These are phyloP conservation scores for Fusarium cicatricum DNA, from an alignment of 2,329 filamentous ascomycete species.

Conservation along the genomic window DNA sequence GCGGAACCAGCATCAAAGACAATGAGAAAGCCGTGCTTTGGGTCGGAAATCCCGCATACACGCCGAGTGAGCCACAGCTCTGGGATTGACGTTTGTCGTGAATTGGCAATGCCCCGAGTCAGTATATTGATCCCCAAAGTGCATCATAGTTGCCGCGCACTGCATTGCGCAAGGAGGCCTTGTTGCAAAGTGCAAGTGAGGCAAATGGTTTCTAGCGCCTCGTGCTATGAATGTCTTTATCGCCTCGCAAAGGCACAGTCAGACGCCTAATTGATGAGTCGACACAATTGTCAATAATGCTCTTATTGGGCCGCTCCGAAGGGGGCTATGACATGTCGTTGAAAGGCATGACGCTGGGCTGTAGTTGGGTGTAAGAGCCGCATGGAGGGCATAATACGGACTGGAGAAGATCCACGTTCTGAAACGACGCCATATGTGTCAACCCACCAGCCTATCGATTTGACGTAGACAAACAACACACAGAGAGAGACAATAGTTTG, in stretches of 20 bases:
- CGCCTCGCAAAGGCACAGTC: constrained; percentile 12
- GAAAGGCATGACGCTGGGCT: constrained; percentile 15
- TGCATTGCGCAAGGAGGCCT: constrained; percentile 19
- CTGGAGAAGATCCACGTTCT: constrained; percentile 10
- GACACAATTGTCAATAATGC: constrained; percentile 5
- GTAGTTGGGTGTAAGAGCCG: constrained; percentile 31
- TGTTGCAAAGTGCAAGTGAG: constrained; percentile 10
- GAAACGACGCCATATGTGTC: constrained; percentile 34
- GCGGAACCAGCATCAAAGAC: constrained; percentile 16
- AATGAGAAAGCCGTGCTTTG: constrained; percentile 5
- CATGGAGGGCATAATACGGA: constrained; percentile 15
- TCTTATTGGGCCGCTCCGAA: constrained; percentile 25
- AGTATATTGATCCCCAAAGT: constrained; percentile 4
- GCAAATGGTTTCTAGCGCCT: constrained; percentile 9
- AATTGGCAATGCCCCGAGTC: no score
- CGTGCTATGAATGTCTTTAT: constrained; percentile 22
- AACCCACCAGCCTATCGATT: constrained; percentile 33
- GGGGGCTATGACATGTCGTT: constrained; percentile 23
- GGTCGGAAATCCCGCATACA: constrained; percentile 19
- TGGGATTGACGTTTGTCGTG: background rate
- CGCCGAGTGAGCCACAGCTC: constrained; percentile 19
- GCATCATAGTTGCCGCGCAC: constrained; percentile 23
- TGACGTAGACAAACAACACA: background rate
- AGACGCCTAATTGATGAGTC: constrained; percentile 15
- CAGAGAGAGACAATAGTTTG: no score